Base-by-base conservation (phyloP, 2,329 filamentous ascomycete genomes). In the Ophiostoma australiae region DNA sequence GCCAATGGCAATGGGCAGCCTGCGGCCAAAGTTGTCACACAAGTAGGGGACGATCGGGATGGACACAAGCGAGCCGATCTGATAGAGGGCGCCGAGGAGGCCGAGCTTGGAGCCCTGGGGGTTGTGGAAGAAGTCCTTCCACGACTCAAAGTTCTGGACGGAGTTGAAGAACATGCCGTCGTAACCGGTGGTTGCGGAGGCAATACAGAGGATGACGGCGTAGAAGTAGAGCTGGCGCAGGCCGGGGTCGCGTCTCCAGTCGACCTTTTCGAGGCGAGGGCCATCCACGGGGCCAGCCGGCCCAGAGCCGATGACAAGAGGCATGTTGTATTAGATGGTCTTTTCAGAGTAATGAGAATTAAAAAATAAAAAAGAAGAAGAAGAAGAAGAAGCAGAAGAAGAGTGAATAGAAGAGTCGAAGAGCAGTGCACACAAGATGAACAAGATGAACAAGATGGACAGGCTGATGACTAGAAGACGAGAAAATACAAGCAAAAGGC, bases 21-120 rank as follows among this genome's bases (percentile, higher is more conserved):
- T 78, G 27, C 83, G 80, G 20, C 83, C 83, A n/a, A 82, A 76
- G 27, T 78, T 72, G 77, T 85, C 83, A 8, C 82, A 81, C 13
- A 79, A 78, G 76, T 82, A 84, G 6, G 83, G 82, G 7, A 82
- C 81, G 63, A 82, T 76, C 2, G 82, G 81, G n/a, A 84, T 78
- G 63, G 82, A 81, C 15, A 79, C 78, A 67, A 85, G 77, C 13
- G 79, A 81, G 72, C 83, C 83, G 69, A 84, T 79, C 41, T 80
- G 80, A 79, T 83, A 81, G 74, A 82, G 82, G 44, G 80, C 80
- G 37, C 79, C 78, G 58, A 83, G 77, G 31, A 83, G 77, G 66
- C 82, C 81, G 41, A 82, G 79, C 55, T 77, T 77, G 1, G 80
- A 76, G 10, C 78, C 76, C 70, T 69, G 72, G 13, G 77, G 78